Conservation (phyloP, 139 green algal genomes). For the Auxenochlorella pyrenoidosa region DNA sequence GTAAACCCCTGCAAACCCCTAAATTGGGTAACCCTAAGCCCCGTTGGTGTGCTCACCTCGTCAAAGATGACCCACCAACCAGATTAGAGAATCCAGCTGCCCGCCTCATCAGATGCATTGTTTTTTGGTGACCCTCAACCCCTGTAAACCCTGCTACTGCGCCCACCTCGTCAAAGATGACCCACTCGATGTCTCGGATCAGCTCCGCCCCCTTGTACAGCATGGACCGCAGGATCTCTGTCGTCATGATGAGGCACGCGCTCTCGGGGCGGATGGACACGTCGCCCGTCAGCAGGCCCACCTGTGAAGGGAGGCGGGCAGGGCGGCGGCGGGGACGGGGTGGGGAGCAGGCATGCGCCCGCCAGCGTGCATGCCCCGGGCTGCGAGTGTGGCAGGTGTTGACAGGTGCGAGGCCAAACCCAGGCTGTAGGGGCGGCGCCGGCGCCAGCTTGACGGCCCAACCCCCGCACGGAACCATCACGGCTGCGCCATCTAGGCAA, state of each 20-base stretch:
- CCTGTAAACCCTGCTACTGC: neutral
- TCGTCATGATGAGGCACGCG: constrained; percentile 98
- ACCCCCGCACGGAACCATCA: no score
- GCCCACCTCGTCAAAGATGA: constrained; percentile 94
- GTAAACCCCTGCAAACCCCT: neutral
- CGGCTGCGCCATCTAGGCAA: no score
- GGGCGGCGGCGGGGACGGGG: no score
- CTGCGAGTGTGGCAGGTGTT: no score
- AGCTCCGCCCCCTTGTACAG: constrained; percentile 94
- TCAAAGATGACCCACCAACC: constrained; percentile 96
- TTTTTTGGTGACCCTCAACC: no score
- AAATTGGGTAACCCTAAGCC: neutral
- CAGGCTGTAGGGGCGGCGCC: no score
- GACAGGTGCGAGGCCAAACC: no score
- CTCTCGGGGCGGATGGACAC: constrained; percentile 90
- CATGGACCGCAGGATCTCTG: constrained; percentile 97
- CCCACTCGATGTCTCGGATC: constrained; percentile 95
- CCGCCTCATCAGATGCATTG: no score
- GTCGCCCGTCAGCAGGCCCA: constrained; percentile 96
- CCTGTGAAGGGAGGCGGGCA: constrained; percentile 45
- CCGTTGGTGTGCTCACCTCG: constrained; percentile 60
- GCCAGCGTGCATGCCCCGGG: neutral
- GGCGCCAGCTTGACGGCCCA: no score
- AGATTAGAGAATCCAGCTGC: no score
- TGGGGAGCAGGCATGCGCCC: no score